phyloP scores from a whole-genome alignment of 148 eudicot genomes.

The Rheum nobile region DNA sequence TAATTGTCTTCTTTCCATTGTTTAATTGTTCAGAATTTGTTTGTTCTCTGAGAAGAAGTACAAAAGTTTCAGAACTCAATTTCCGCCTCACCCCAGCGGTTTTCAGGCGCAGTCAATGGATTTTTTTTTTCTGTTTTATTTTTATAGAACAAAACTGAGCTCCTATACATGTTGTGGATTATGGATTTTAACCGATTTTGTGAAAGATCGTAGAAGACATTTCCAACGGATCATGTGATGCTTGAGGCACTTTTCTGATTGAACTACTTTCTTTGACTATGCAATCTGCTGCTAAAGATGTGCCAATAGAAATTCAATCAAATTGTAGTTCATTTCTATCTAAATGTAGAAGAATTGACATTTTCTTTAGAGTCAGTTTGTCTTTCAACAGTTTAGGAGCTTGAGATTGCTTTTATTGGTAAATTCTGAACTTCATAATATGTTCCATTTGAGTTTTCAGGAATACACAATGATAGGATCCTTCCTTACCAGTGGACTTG shows the following conservation, averaged over 20 bases:
- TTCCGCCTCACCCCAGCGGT: not conserved
- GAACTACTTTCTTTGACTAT: not conserved
- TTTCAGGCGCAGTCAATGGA: not conserved
- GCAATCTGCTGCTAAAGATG: not conserved
- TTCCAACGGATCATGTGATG: not conserved
- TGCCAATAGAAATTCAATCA: not conserved
- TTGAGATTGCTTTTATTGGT: not conserved
- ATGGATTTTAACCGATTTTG: not conserved
- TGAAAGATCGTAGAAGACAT: not conserved
- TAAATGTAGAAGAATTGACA: not conserved
- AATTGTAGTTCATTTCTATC: not conserved
- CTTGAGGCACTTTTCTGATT: not conserved
- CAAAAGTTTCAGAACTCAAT: not conserved
- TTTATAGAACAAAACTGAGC: not conserved
- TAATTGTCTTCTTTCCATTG: not conserved
- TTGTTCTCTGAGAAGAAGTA: not conserved
- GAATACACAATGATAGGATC: slow-evolving; percentile 77
- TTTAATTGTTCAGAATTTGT: not conserved
- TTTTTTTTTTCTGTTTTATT: not conserved
- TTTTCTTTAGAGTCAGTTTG: not conserved
- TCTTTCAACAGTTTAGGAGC: not conserved
- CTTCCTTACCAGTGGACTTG: slow-evolving; percentile 71
- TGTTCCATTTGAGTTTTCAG: slow-evolving; percentile 24
- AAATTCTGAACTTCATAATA: not conserved
- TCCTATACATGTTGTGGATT: not conserved